phyloP scores from a whole-genome alignment of 176 grass and related monocot species.

The Pharus latifolius region DNA sequence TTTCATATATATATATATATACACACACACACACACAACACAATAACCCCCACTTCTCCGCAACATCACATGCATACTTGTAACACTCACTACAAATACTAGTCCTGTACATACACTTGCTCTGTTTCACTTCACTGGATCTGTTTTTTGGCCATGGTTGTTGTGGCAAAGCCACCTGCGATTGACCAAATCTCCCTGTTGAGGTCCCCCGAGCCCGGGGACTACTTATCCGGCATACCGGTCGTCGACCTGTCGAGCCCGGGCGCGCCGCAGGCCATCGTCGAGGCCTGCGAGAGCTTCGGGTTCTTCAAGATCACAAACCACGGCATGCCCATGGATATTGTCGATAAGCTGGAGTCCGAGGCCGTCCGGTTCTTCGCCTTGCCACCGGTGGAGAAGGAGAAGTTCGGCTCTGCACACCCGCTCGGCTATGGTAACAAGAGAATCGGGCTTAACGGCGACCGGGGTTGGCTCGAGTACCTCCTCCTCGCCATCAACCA shows the following conservation, averaged over 20 bases:
- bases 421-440: constrained; percentile 71
- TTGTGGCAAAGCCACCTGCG: constrained; percentile 26
- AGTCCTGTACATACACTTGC: background rate
- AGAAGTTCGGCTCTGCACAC: constrained; percentile 23
- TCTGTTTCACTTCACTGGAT: background rate
- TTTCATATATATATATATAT: too few species aligned
- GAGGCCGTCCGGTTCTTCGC: constrained; percentile 60
- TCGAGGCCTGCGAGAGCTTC: constrained; percentile 42
- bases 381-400: constrained; percentile 41
- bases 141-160: constrained; percentile 42
- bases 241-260: constrained; percentile 30
- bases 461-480: constrained; percentile 86
- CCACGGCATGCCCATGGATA: constrained; percentile 29
- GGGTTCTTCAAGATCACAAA: constrained; percentile 61
- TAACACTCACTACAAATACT: background rate
- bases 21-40: too few species aligned
- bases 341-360: constrained; percentile 31
- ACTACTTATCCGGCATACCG: constrained; percentile 18
- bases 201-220: background rate
- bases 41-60: background rate
- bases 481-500: constrained; percentile 53
- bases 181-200: constrained; percentile 57
- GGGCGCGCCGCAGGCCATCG: constrained; percentile 9
- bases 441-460: constrained; percentile 60
- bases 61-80: constrained; percentile 4